Conservation (phyloP, 164 flowering plant genomes). For the Magnolia officinalis region DNA sequence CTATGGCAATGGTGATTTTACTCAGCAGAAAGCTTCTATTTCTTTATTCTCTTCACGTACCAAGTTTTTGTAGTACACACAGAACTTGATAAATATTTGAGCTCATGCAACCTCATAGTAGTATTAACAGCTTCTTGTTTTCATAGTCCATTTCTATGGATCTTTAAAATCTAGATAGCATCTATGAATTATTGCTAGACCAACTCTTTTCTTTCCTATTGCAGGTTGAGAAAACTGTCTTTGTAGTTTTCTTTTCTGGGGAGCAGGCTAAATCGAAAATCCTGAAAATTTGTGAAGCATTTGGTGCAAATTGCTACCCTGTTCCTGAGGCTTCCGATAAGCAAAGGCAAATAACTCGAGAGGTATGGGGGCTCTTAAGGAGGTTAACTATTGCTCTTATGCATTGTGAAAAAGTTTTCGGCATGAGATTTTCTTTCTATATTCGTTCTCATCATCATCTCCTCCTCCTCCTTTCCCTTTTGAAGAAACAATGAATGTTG, state of each 20-base stretch:
- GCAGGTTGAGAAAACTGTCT: conserved; percentile 90
- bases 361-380: conserved; percentile 43
- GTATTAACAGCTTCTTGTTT: not conserved
- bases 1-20: no score
- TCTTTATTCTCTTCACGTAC: no score
- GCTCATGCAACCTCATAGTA: not conserved
- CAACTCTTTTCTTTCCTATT: conserved; percentile 6
- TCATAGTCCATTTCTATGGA: not conserved
- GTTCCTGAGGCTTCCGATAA: conserved; percentile 85
- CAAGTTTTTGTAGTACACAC: no score
- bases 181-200: no score
- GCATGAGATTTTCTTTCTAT: not conserved
- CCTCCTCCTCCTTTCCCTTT: not conserved
- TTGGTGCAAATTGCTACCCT: conserved; percentile 98
- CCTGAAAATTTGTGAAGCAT: conserved; percentile 94
- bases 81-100: not conserved
- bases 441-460: not conserved
- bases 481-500: not conserved
- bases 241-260: conserved; percentile 96
- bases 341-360: conserved; percentile 80
- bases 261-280: conserved; percentile 93
- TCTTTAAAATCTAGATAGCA: not conserved
- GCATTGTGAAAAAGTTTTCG: not conserved
- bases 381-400: not conserved
- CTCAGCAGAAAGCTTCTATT: no score